phyloP scores from a whole-genome alignment of 2,329 filamentous ascomycete genomes.

The Microdochium nivale region DNA sequence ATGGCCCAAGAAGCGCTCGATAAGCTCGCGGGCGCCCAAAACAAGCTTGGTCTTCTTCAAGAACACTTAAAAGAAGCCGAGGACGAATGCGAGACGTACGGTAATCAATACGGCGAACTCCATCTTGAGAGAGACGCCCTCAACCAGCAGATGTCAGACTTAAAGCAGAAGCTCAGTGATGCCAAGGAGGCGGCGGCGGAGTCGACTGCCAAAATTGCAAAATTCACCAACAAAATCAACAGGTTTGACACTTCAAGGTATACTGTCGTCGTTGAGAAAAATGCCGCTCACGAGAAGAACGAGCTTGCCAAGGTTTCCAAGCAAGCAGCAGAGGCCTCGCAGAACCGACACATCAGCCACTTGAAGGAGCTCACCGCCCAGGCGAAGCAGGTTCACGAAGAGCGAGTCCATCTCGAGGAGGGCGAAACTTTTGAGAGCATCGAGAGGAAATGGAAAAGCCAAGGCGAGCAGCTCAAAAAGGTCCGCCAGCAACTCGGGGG shows the following conservation, averaged over 20 bases:
- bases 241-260: constrained; percentile 38
- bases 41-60: constrained; percentile 50
- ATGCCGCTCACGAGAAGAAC: constrained; percentile 43
- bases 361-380: constrained; percentile 46
- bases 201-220: constrained; percentile 39
- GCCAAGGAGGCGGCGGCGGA: constrained; percentile 24
- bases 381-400: constrained; percentile 42
- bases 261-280: constrained; percentile 52
- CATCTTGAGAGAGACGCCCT: constrained; percentile 38
- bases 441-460: constrained; percentile 41
- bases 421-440: constrained; percentile 54
- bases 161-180: constrained; percentile 24
- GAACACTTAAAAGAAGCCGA: constrained; percentile 45
- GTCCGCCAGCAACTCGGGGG: constrained; percentile 52
- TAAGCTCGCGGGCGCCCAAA: constrained; percentile 59
- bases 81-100: constrained; percentile 35
- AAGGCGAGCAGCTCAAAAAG: constrained; percentile 49
- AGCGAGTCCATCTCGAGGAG: constrained; percentile 53
- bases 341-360: constrained; percentile 32
- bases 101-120: constrained; percentile 46
- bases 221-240: constrained; percentile 45
- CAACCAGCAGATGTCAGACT: constrained; percentile 31
- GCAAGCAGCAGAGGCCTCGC: constrained; percentile 33
- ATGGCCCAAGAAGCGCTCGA: constrained; percentile 52
- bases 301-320: constrained; percentile 39